phyloP scores from a whole-genome alignment of 202 grass and related monocot genomes.

The Panicum hallii region DNA sequence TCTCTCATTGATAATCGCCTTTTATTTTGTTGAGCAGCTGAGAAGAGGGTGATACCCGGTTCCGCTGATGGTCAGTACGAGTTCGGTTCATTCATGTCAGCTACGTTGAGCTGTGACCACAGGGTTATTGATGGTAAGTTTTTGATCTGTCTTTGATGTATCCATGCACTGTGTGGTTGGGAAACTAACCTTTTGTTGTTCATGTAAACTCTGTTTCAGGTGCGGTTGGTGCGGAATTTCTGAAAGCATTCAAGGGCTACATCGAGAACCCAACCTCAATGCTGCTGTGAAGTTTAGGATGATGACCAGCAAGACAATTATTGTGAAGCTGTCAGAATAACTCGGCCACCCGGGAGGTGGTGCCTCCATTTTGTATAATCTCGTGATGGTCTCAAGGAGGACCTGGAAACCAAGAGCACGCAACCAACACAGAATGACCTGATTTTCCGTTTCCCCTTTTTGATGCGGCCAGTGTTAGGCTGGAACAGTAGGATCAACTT shows the following conservation, averaged over 20 bases:
- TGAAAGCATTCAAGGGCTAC: slow-evolving; percentile 93
- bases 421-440: slow-evolving; percentile 31
- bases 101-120: slow-evolving; percentile 94
- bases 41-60: slow-evolving; percentile 93
- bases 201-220: slow-evolving; percentile 50
- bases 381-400: not conserved
- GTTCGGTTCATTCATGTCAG: slow-evolving; percentile 92
- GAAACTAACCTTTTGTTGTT: not conserved
- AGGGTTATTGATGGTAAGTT: slow-evolving; percentile 90
- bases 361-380: slow-evolving; percentile 43
- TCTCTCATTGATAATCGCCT: not conserved
- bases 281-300: slow-evolving; percentile 64
- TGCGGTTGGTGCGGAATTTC: slow-evolving; percentile 89
- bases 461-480: not conserved
- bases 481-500: slow-evolving; percentile 20
- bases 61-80: slow-evolving; percentile 66
- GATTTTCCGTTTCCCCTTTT: slow-evolving; percentile 21
- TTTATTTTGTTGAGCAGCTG: slow-evolving; percentile 65
- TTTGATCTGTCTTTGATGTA: not conserved
- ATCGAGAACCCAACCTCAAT: slow-evolving; percentile 91
- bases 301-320: slow-evolving; percentile 21
- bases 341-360: not conserved
- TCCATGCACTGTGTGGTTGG: not conserved
- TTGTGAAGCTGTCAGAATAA: slow-evolving; percentile 48
- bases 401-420: slow-evolving; percentile 27